phyloP scores from a whole-genome alignment of 345 rosid genomes.

The Aurinia saxatilis region DNA sequence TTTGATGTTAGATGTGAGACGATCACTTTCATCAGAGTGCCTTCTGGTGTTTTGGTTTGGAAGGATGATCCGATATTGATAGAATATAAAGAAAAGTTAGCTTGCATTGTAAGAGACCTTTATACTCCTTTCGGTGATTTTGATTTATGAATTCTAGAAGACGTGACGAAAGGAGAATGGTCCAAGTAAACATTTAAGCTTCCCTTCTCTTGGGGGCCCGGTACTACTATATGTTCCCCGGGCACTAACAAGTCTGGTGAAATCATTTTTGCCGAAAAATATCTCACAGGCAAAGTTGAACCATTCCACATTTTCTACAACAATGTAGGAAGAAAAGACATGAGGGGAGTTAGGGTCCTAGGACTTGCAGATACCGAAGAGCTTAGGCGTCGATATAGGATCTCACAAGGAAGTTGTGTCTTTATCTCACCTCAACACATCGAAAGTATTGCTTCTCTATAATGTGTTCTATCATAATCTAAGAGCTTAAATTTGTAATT shows the following conservation, averaged over 20 bases:
- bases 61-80: background rate
- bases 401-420: background rate
- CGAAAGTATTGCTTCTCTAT: background rate
- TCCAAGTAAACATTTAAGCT: background rate
- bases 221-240: too few species aligned
- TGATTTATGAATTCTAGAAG: background rate
- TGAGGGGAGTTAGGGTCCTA: background rate
- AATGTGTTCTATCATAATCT: too few species aligned
- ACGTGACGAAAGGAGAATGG: background rate
- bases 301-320: background rate
- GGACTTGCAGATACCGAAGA: background rate
- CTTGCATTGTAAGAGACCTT: background rate
- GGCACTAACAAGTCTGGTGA: constrained; percentile 14
- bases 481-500: too few species aligned
- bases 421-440: background rate
- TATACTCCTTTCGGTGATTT: background rate
- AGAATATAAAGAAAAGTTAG: background rate
- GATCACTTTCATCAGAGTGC: background rate
- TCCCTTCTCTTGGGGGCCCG: too few species aligned
- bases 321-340: background rate
- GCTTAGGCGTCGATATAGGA: background rate
- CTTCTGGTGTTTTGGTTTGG: background rate
- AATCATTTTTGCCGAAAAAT: background rate
- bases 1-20: background rate
- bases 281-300: too few species aligned